phyloP scores from a whole-genome alignment of 208 protist genomes.

The Trypanosoma congolense region DNA sequence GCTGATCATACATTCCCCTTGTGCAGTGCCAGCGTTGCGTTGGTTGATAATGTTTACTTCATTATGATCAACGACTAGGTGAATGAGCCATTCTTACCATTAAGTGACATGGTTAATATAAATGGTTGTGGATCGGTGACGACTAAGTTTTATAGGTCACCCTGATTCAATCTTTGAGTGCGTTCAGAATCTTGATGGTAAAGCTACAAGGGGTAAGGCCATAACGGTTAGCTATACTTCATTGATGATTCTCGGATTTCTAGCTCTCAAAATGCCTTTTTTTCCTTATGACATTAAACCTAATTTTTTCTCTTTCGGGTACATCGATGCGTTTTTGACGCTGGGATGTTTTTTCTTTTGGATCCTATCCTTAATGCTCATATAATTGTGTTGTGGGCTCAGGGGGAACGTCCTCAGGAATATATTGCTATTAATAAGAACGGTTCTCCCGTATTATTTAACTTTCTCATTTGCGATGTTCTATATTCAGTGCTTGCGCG shows the following conservation, averaged over 20 bases:
- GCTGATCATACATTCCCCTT: conserved; percentile 30
- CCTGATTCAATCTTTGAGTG: conserved; percentile 71
- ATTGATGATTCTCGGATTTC: conserved; percentile 61
- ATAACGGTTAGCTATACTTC: conserved; percentile 83
- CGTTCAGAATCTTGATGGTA: conserved; percentile 80
- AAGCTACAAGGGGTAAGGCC: conserved; percentile 51
- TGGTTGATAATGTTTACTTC: conserved; percentile 84
- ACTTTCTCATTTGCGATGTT: not conserved
- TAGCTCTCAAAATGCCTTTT: conserved; percentile 49
- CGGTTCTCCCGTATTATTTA: not conserved
- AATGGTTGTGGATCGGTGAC: conserved; percentile 71
- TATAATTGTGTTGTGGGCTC: no score
- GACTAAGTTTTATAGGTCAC: conserved; percentile 74
- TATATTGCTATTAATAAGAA: no score
- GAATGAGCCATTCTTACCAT: conserved; percentile 64
- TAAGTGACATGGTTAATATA: conserved; percentile 76
- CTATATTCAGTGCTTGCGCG: no score
- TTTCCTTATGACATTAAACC: conserved; percentile 18
- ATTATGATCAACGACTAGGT: conserved; percentile 71
- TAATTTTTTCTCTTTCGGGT: no score
- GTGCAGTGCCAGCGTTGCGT: conserved; percentile 58
- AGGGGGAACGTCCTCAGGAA: no score
- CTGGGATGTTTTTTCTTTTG: conserved; percentile 12
- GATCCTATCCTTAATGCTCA: no score
- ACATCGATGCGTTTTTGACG: not conserved